A percentile compares a stretch with the other conserved stretches of the same genome.
phyloP scores from a whole-genome alignment of 169 alveolate species.

The Eimeria praecox region DNA sequence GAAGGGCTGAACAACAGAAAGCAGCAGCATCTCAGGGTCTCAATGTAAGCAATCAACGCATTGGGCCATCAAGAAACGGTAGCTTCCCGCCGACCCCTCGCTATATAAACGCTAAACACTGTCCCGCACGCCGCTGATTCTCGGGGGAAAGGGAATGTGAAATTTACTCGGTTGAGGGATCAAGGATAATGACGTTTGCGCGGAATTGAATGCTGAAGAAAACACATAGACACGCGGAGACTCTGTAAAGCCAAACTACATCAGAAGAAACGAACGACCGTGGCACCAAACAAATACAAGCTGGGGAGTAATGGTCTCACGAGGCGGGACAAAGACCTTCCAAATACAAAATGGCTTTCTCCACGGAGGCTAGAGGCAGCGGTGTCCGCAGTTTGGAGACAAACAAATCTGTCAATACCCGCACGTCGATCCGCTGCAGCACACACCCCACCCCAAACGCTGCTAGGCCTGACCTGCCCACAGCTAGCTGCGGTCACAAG shows the following conservation, averaged over 20 bases:
- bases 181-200: conserved; percentile 36
- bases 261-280: background rate
- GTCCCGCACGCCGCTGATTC: background rate
- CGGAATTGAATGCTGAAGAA: conserved; percentile 62
- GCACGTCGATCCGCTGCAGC: conserved; percentile 65
- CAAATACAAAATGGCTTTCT: conserved; percentile 13
- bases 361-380: conserved; percentile 47
- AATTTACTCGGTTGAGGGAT: conserved; percentile 21
- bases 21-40: background rate
- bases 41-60: background rate
- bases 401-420: conserved; percentile 63
- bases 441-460: background rate
- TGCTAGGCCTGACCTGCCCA: background rate
- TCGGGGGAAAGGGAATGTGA: background rate
- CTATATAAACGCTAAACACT: background rate
- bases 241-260: too few species aligned
- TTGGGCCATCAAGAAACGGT: background rate
- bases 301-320: conserved; percentile 10
- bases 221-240: background rate
- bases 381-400: conserved; percentile 56
- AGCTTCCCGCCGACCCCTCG: background rate
- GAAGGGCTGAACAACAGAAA: conserved; percentile 9
- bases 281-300: background rate
- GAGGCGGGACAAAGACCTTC: conserved; percentile 50
- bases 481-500: background rate